These are phyloP conservation scores for Penicillium griseofulvum DNA, from an alignment of 2,329 filamentous ascomycete genomes.

Conservation along the genomic window DNA sequence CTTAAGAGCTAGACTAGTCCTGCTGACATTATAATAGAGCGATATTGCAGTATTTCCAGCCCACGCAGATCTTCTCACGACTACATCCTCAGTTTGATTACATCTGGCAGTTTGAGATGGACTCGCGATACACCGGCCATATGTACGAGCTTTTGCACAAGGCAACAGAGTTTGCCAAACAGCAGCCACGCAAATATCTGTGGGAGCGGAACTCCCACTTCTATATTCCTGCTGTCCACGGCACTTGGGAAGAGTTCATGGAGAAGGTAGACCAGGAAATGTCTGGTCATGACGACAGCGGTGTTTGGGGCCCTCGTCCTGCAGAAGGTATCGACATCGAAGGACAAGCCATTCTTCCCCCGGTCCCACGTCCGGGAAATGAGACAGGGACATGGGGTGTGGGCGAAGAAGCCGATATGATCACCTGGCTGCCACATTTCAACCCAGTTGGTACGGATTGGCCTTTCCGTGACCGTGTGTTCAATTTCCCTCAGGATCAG, in stretches of 20 bases:
- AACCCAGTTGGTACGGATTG: conserved; percentile 10
- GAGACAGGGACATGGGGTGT: conserved; percentile 9
- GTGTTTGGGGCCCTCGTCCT: conserved; percentile 7
- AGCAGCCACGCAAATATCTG: conserved; percentile 14
- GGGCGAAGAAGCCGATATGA: conserved; percentile 16
- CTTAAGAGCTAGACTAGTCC: background rate
- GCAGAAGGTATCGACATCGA: conserved; percentile 3
- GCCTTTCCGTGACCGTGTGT: conserved; percentile 13
- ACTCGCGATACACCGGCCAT: conserved; percentile 15
- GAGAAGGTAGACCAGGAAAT: conserved; percentile 7
- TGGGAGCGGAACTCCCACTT: conserved; percentile 19
- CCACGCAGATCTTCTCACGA: conserved; percentile 12
- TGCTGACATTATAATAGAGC: background rate
- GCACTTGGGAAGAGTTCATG: conserved; percentile 10
- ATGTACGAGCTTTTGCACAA: conserved; percentile 10
- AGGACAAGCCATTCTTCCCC: background rate
- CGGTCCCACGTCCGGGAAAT: background rate
- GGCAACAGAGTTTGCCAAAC: conserved; percentile 11
- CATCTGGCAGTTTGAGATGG: conserved; percentile 18
- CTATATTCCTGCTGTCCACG: conserved; percentile 14
- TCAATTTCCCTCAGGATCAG: conserved; percentile 8
- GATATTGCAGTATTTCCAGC: conserved; percentile 15
- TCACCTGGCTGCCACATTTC: conserved; percentile 15
- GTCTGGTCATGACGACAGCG: background rate
- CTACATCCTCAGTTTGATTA: conserved; percentile 15